Evolutionary conservation across 2,329 filamentous ascomycete genomes (phyloP), one percentile per base, ranked within the genome.

Genomic region (Aspergillus niger): DNA sequence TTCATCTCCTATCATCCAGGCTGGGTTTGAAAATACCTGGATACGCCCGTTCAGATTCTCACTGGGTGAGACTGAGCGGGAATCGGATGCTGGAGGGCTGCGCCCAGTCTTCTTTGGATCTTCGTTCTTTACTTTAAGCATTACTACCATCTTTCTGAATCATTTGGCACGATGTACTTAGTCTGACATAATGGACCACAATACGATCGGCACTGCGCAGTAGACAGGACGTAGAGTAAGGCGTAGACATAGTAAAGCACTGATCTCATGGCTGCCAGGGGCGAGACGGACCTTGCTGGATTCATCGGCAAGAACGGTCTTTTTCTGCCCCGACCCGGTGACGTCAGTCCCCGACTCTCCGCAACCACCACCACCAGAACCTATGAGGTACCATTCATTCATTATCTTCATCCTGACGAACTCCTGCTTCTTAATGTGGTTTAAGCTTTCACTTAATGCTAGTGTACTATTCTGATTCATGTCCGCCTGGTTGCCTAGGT

Each of bases 1-100:
- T 60, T 82, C 82, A 83, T 83, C 81, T 75, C 79, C 82, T 83
- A 83, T 79, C 71, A 77, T 81, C 78, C 76, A 76, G 76, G 80
- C 80, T 80, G 76, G 79, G 59, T 71, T 71, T 74, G 58, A 52
- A 36, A 6, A 67, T 69, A 66, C 74, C 75, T 74, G 74, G 74
- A 72, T 68, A 69, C 63, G 72, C 75, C 70, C 65, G 69, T 55
- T 58, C 61, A 62, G 63, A 26, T 55, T 54, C 67, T 70, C 69
- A 72, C 72, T 67, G 48, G 48, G 58, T 47, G 59, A 60, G 66
- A 13, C 32, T 36, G 65, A 59, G 47, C 71, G 75, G 77, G 81
- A 83, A 83, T 75, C 68, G 63, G 82, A 83, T 84, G 82, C 82
- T 79, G 81, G 75, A 73, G 72, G 79, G 80, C 72, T 67, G 73